Conservation (phyloP, 73 alveolate species). For the Stentor roeselii region DNA sequence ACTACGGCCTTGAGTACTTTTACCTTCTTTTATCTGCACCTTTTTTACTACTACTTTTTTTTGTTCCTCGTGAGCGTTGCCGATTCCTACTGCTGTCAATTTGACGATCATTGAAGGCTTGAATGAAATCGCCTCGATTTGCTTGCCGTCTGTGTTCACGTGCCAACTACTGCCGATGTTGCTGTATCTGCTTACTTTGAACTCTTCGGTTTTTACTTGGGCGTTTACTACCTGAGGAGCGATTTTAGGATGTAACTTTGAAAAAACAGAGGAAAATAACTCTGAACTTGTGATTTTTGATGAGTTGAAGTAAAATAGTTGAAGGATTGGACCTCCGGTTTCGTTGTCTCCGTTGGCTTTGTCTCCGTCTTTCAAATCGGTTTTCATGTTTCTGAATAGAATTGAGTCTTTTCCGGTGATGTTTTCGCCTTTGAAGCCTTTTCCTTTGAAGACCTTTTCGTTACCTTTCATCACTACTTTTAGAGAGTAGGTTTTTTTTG, state of each 20-base stretch:
- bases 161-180: conserved; percentile 20
- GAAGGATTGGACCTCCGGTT: neutral
- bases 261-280: neutral
- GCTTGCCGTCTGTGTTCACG: conserved; percentile 23
- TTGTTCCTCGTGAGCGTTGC: conserved; percentile 21
- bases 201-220: no score
- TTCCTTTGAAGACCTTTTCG: neutral
- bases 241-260: neutral
- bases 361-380: neutral
- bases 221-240: neutral
- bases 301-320: neutral
- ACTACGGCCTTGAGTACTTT: conserved; percentile 11
- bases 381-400: neutral
- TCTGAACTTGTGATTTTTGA: neutral
- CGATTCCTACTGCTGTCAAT: conserved; percentile 4
- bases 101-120: neutral
- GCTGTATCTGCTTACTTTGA: conserved; percentile 13
- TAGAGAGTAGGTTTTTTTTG: neutral
- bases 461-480: neutral
- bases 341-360: neutral
- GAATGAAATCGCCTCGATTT: conserved; percentile 17
- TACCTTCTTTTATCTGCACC: conserved; percentile 15
- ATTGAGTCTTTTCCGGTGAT: neutral
- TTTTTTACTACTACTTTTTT: neutral
- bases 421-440: neutral